A percentile compares a stretch with the other conserved stretches of the same genome.
These are phyloP conservation scores for Cutaneotrichosporon mucoides DNA, from an alignment of 1,284 basidiomycete genomes.

Conservation along the genomic window DNA sequence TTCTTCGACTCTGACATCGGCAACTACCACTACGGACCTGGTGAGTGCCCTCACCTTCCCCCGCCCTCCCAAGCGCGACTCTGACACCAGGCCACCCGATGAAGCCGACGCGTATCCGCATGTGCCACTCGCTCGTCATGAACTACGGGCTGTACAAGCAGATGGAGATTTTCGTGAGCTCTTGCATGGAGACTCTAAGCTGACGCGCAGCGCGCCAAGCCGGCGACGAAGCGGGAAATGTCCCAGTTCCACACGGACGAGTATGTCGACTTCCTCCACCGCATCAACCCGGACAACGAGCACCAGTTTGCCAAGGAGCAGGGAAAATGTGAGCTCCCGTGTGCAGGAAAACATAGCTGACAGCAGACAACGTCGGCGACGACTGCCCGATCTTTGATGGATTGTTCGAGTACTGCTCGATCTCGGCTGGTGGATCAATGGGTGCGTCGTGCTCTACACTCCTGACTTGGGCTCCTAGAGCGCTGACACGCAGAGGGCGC, in stretches of 20 bases:
- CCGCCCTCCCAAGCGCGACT: too few relatives aligned
- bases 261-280: conserved; percentile 82
- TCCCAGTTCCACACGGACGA: conserved; percentile 92
- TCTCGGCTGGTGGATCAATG: conserved; percentile 98
- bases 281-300: conserved; percentile 81
- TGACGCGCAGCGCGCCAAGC: conserved; percentile 81
- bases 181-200: not conserved
- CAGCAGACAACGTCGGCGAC: conserved; percentile 77
- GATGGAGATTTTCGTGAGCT: conserved; percentile 91
- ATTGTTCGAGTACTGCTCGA: conserved; percentile 96
- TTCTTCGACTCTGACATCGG: conserved; percentile 99
- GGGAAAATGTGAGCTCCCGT: conserved; percentile 69
- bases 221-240: conserved; percentile 97
- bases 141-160: conserved; percentile 97
- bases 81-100: conserved; percentile 56
- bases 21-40: conserved; percentile 97
- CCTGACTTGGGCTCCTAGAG: too few relatives aligned
- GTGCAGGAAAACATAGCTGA: not conserved
- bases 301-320: conserved; percentile 88
- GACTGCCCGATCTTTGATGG: conserved; percentile 99
- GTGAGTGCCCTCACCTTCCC: too few relatives aligned
- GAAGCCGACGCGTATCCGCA: conserved; percentile 96
- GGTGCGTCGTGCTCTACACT: conserved; percentile 60
- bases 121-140: conserved; percentile 99
- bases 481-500: conserved; percentile 71